Base-by-base conservation (phyloP, 208 protist species). In the Leptomonas seymouri region DNA sequence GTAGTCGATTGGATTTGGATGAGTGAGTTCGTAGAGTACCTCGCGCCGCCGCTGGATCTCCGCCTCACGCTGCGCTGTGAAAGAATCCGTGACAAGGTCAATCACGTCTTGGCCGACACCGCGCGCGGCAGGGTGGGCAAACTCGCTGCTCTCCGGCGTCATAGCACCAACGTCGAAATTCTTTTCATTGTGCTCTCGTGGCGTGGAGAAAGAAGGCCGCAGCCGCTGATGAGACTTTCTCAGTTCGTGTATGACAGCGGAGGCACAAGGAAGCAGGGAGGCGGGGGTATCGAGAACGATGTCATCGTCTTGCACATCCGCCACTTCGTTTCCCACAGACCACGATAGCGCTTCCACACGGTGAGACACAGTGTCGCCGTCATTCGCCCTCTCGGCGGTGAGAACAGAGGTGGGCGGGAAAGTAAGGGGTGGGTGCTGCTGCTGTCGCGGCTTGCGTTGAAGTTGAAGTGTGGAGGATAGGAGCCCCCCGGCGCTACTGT, bases 1-100 rank as follows among this genome's bases (percentile, higher is more conserved):
- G 84, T 97, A 97, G 73, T 97, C 85, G 8, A 67, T 56, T 0
- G 90, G 90, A 30, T 88, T 80, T 0, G 93, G 93, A 58, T 97
- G 90, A 0, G 90, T 94, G 18, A 97, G 65, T 15, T 92, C 83
- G 70, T 95, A 95, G 8, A 97, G 80, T 50, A 93, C 73, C 58
- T 81, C 74, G 16, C 89, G 89, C 1, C 92, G 89, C 63, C 80
- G 59, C 34, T 48, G 50, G 21, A 94, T 69, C 44, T 82, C 75
- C 18, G 59, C 60, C 54, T 97, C 84, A 7, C 92, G 85, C 70
- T 89, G 74, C 66, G 81, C 71, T 25, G 74, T 74, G 65, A 94
- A 94, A 21, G 74, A 89, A 61, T 97, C 92, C 30, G 92, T 97
- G 15, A 97, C 92, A 30, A 97, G 73, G 57, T 94, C 78, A 62